These are phyloP conservation scores for Vaucheria bursata DNA, from an alignment of 352 stramenopile species.

Conservation along the genomic window DNA sequence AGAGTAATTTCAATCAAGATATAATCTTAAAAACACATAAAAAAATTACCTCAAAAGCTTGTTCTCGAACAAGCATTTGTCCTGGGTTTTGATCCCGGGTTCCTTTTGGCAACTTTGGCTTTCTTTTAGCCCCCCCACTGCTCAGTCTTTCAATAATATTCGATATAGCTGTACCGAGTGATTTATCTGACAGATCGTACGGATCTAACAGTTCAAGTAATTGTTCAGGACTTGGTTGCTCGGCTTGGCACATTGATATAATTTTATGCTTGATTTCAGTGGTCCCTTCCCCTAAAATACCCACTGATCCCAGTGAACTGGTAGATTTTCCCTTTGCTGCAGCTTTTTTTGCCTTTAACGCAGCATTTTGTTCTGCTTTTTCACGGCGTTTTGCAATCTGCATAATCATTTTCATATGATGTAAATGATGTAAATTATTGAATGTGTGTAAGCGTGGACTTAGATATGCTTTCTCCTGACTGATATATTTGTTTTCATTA, in stretches of 20 bases:
- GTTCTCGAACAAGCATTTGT: constrained; percentile 84
- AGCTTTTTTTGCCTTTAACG: constrained; percentile 31
- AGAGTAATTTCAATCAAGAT: too few species aligned
- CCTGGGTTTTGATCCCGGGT: constrained; percentile 78
- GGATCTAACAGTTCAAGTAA: constrained; percentile 15
- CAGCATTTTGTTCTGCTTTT: constrained; percentile 29
- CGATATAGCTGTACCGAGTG: constrained; percentile 26
- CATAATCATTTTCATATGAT: too few species aligned
- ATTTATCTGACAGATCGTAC: constrained; percentile 13
- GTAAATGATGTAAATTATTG: too few species aligned
- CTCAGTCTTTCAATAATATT: constrained; percentile 35
- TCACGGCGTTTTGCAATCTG: constrained; percentile 30
- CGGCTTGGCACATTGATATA: too few species aligned
- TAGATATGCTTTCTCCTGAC: too few species aligned
- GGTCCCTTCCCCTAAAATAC: constrained; percentile 17
- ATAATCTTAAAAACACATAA: not conserved
- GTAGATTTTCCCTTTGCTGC: constrained; percentile 37
- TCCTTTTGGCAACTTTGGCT: constrained; percentile 74
- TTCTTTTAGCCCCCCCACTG: constrained; percentile 33
- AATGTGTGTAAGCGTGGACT: too few species aligned
- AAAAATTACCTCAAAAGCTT: constrained; percentile 82
- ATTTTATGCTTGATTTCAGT: constrained; percentile 23
- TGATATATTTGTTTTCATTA: too few species aligned
- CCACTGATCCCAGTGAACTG: constrained; percentile 18
- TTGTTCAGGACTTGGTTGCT: not conserved